Base-by-base conservation (phyloP, 1,139 yeast species). In the Yamadazyma epiphylla region DNA sequence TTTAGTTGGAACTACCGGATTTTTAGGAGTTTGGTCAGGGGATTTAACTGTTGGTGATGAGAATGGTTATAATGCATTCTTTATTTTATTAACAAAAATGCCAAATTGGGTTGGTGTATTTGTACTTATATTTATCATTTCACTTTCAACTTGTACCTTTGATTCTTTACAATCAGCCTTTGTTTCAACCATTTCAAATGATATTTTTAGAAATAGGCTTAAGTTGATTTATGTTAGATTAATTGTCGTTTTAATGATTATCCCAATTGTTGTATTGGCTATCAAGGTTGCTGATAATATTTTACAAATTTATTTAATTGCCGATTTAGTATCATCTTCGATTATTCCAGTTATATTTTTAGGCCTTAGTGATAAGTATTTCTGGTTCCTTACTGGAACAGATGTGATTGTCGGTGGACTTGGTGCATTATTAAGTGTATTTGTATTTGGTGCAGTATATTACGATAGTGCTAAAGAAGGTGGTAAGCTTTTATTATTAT, bases 1-100 rank as follows among this genome's bases (percentile, higher is more conserved):
- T 1, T 68, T 87, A 29, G 77, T 83, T 30, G 97, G 96, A 17
- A 67, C 78, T 29, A 76, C 95, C 3, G 97, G 96, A 4, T 70
- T 89, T 43, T 57, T 88, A 33, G 96, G 95, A 2, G 95, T 85
- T 14, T 89, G 96, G 96, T 75, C 87, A 2, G 94, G 94, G 1
- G 74, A 79, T 39, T 60, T 84, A 41, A 58, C 55, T 9, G 74
- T 79, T n/a, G 74, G 70, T 15, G 85, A 78, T 50, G 70, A 60
- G 8, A 65, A 69, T 20, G 84, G 85, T 11, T 69, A 73, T 21
- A 70, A 78, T 41, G 81, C 87, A 3, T 82, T 89, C 45, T 89
- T 74, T 60, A 61, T 81, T 37, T 64, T 89, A 35, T 61, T 88
- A 38, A 64, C 76, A 6, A 66, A 78, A 37, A 75, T 88, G 80